These are phyloP conservation scores for Paraconiothyrium sp. DNA, from an alignment of 2,329 filamentous ascomycete species.

Conservation along the genomic window DNA sequence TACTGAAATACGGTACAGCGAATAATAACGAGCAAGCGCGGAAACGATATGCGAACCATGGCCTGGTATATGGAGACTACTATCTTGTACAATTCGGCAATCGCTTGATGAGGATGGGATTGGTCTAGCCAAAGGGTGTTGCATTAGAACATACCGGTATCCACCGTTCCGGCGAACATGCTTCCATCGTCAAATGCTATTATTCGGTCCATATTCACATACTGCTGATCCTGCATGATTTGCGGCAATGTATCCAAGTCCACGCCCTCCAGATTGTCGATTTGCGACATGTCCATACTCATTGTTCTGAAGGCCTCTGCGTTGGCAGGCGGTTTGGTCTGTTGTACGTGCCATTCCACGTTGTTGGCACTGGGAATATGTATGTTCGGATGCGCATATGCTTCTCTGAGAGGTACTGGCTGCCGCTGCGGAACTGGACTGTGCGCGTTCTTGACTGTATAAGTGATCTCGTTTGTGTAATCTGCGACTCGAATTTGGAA, in stretches of 20 bases:
- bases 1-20: constrained; percentile 56
- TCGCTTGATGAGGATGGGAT: constrained; percentile 44
- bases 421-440: background rate
- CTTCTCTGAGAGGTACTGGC: background rate
- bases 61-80: constrained; percentile 59
- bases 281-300: background rate
- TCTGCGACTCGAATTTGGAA: constrained; percentile 25
- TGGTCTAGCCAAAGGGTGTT: constrained; percentile 16
- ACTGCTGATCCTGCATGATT: constrained; percentile 29
- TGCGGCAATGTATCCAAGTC: constrained; percentile 25
- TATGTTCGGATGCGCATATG: no score
- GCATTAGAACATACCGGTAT: constrained; percentile 5
- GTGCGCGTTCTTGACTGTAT: background rate
- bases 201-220: constrained; percentile 30
- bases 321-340: background rate
- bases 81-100: constrained; percentile 57
- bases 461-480: constrained; percentile 24
- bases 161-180: constrained; percentile 27
- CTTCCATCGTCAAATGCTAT: constrained; percentile 36
- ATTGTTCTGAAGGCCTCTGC: background rate
- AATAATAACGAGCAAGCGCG: constrained; percentile 56
- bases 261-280: constrained; percentile 4
- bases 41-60: constrained; percentile 54
- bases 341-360: background rate
- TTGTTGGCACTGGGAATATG: background rate